A percentile compares a stretch with the other conserved stretches of the same genome.
Conservation (phyloP, 768 basidiomycete species). For the Termitomyces sp. region DNA sequence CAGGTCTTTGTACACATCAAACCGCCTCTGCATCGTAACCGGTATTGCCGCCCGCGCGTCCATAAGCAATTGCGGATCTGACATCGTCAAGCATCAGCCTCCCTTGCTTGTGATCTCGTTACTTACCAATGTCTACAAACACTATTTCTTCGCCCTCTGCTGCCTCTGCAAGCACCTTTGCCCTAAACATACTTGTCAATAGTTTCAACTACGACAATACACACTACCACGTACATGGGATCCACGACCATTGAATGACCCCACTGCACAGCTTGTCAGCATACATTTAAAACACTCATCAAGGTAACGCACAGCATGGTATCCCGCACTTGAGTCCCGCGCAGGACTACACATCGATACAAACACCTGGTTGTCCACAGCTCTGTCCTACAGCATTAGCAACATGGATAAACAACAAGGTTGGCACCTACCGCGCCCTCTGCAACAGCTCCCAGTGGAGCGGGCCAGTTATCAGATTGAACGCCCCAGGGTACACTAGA, state of each 20-base stretch:
- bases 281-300: conserved; percentile 1
- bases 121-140: conserved; percentile 78
- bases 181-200: conserved; percentile 44
- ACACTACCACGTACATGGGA: conserved; percentile 62
- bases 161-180: conserved; percentile 68
- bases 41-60: conserved; percentile 82
- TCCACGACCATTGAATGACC: conserved; percentile 91
- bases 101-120: background rate
- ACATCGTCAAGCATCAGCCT: background rate
- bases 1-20: conserved; percentile 89
- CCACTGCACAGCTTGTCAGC: conserved; percentile 47
- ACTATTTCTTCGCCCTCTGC: conserved; percentile 77
- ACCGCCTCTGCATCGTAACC: conserved; percentile 87
- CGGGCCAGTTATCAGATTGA: conserved; percentile 94
- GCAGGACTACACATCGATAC: conserved; percentile 96
- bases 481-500: conserved; percentile 91
- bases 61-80: conserved; percentile 52
- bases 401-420: background rate
- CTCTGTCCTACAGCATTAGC: conserved; percentile 45
- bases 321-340: conserved; percentile 73
- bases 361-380: conserved; percentile 96
- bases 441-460: conserved; percentile 95
- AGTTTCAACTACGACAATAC: background rate
- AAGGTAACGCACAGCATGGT: conserved; percentile 72
- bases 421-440: conserved; percentile 63